Evolutionary conservation across 2,329 filamentous ascomycete genomes (phyloP).

Genomic region (Ceratocystis harringtonii): DNA sequence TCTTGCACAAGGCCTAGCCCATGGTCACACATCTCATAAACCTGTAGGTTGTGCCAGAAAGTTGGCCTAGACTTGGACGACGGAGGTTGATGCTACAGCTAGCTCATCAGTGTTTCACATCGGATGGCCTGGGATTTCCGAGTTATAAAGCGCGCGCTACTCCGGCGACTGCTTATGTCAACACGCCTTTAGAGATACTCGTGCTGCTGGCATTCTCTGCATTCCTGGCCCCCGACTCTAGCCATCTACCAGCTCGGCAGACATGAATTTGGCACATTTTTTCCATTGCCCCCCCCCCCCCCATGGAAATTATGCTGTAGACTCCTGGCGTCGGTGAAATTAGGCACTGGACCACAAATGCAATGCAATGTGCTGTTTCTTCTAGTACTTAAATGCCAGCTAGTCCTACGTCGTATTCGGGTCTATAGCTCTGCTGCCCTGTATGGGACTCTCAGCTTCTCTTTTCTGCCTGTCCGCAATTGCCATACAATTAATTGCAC

Average conservation of each 20-base stretch:
- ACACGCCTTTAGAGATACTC: too few relatives aligned
- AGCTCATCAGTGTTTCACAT: not conserved
- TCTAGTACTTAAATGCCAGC: not conserved
- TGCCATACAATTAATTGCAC: not conserved
- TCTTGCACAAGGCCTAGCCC: not conserved
- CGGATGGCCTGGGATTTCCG: not conserved
- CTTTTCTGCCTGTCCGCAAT: not conserved
- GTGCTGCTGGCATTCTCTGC: not conserved
- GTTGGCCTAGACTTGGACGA: not conserved
- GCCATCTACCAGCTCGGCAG: not conserved
- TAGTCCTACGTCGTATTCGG: not conserved
- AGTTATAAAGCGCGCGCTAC: too few relatives aligned
- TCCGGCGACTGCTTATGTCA: too few relatives aligned
- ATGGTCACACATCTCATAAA: not conserved
- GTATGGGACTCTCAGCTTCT: not conserved
- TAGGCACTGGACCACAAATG: not conserved
- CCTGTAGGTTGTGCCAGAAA: not conserved
- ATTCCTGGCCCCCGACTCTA: not conserved
- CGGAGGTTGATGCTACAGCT: not conserved
- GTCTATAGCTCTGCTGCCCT: not conserved
- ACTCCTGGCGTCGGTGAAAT: not conserved
- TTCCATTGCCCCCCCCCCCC: too few relatives aligned
- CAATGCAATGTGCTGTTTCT: not conserved
- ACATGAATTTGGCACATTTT: not conserved
- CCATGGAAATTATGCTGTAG: too few relatives aligned